These are phyloP conservation scores for Magnusiomyces tetraspermus DNA, from an alignment of 1,139 yeast species.

Conservation along the genomic window DNA sequence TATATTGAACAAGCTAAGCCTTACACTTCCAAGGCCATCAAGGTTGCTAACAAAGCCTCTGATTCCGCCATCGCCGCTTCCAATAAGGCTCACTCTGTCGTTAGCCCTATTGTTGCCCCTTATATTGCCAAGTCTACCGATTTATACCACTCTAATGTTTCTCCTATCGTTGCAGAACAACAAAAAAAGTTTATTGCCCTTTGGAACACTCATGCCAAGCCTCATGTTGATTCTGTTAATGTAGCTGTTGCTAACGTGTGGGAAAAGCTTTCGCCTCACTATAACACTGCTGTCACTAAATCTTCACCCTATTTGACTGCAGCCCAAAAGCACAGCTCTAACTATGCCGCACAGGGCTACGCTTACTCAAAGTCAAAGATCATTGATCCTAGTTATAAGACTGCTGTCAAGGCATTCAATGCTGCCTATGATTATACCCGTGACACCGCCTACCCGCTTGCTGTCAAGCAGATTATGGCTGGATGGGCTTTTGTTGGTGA, in stretches of 20 bases:
- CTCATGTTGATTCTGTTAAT: not conserved
- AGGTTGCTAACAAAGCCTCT: not conserved
- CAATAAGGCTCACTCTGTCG: not conserved
- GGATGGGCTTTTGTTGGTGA: not conserved
- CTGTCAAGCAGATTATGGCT: not conserved
- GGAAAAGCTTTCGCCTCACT: not conserved
- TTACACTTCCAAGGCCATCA: slow-evolving; percentile 15
- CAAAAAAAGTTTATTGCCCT: not conserved
- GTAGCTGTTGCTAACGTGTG: not conserved
- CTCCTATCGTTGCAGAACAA: not conserved
- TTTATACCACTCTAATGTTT: not conserved
- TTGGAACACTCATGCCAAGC: not conserved
- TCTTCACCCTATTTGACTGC: not conserved
- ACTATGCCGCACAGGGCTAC: not conserved
- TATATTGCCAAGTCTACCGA: not conserved
- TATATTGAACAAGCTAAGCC: slow-evolving; percentile 21
- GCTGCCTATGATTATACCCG: not conserved
- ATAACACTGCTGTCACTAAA: not conserved
- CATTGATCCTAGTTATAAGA: not conserved
- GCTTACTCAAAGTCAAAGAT: not conserved
- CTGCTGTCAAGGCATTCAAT: not conserved
- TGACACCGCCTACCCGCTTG: not conserved
- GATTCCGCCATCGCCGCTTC: not conserved
- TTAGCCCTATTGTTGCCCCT: not conserved
- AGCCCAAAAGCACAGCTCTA: not conserved